Evolutionary conservation across 768 basidiomycete genomes (phyloP).

Genomic region (Xanthoconium purpureum): DNA sequence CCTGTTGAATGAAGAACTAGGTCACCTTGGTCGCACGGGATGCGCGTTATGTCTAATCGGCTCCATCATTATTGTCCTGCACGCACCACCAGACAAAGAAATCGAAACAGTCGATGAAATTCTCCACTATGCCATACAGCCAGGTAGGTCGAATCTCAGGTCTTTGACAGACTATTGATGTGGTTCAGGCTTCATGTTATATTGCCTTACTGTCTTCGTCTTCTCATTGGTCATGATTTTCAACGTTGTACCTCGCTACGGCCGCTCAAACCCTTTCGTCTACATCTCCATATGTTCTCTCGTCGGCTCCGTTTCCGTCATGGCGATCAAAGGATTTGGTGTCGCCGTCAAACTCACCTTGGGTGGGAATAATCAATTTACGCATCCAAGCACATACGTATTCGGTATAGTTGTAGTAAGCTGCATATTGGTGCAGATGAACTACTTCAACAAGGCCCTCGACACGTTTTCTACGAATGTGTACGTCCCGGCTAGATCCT

Average conservation of each 20-base stretch:
- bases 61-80: slow-evolving; percentile 90
- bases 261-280: slow-evolving; percentile 82
- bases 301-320: slow-evolving; percentile 94
- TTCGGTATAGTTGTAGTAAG: slow-evolving; percentile 78
- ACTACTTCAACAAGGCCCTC: slow-evolving; percentile 97
- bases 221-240: slow-evolving; percentile 88
- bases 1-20: slow-evolving; percentile 88
- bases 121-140: slow-evolving; percentile 86
- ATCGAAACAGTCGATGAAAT: slow-evolving; percentile 93
- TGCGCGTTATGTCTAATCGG: slow-evolving; percentile 83
- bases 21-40: slow-evolving; percentile 85
- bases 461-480: slow-evolving; percentile 97
- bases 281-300: slow-evolving; percentile 97
- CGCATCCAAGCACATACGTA: slow-evolving; percentile 93
- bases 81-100: slow-evolving; percentile 94
- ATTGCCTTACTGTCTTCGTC: slow-evolving; percentile 80
- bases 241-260: slow-evolving; percentile 77
- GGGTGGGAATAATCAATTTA: slow-evolving; percentile 91
- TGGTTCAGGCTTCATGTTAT: slow-evolving; percentile 80
- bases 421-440: slow-evolving; percentile 92
- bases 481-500: slow-evolving; percentile 46
- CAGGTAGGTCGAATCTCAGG: slow-evolving; percentile 52
- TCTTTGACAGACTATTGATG: slow-evolving; percentile 7
- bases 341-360: slow-evolving; percentile 94
- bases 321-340: slow-evolving; percentile 99